Percentiles rank a stretch among this genome's conserved stretches.
phyloP scores from a whole-genome alignment of 345 rosid genomes.

The Angophora floribunda region DNA sequence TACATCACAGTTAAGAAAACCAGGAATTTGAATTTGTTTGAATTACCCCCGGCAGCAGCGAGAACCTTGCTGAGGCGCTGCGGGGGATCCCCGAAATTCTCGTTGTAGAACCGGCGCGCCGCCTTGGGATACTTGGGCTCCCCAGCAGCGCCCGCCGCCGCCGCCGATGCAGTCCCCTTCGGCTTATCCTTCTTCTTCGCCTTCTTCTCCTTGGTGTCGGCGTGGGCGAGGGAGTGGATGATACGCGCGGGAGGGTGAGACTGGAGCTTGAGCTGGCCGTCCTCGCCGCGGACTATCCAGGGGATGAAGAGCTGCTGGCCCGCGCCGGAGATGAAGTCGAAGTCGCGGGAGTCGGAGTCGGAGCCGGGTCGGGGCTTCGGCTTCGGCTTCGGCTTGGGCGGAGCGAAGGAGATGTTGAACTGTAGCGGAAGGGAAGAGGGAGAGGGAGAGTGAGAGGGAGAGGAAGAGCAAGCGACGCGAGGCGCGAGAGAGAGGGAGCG shows the following conservation, averaged over 20 bases:
- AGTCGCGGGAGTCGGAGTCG: neutral
- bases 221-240: constrained; percentile 54
- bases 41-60: constrained; percentile 91
- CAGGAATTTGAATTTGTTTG: neutral
- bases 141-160: neutral
- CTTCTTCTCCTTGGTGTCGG: constrained; percentile 41
- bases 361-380: neutral
- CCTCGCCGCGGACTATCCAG: constrained; percentile 89
- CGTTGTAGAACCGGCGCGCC: constrained; percentile 80
- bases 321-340: neutral
- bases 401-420: constrained; percentile 82
- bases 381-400: constrained; percentile 35
- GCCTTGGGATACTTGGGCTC: constrained; percentile 62
- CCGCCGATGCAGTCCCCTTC: neutral
- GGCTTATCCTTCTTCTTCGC: constrained; percentile 12
- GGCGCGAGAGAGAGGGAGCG: constrained; percentile 19
- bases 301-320: constrained; percentile 66
- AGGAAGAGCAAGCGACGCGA: constrained; percentile 20
- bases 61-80: constrained; percentile 89
- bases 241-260: constrained; percentile 57
- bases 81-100: constrained; percentile 54
- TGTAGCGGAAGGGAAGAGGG: constrained; percentile 34
- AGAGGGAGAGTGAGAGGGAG: neutral
- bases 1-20: neutral
- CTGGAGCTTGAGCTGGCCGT: constrained; percentile 70